Conservation (phyloP, 306 rosid species). For the Echinosophora koreensis region DNA sequence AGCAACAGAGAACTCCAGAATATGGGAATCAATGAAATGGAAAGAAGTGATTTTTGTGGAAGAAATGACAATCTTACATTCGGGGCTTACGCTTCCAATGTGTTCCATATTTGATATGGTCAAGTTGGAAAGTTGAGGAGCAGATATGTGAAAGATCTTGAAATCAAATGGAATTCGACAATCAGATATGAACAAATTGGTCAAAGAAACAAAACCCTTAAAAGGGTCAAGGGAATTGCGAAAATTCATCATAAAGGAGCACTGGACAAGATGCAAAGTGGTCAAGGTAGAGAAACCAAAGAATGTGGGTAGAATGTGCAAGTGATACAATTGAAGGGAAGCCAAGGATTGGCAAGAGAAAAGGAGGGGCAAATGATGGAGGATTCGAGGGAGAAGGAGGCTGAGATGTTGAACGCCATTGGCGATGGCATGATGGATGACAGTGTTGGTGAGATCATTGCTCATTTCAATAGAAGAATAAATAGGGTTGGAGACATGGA, state of each 20-base stretch:
- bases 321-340: conserved; percentile 18
- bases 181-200: conserved; percentile 10
- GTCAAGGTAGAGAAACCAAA: conserved; percentile 22
- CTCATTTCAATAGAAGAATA: conserved; percentile 24
- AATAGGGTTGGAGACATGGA: conserved; percentile 38
- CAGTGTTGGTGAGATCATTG: conserved; percentile 4
- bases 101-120: conserved; percentile 38
- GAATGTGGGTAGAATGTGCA: background rate
- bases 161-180: conserved; percentile 42
- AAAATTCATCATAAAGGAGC: conserved; percentile 10
- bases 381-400: conserved; percentile 38
- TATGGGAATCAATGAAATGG: conserved; percentile 22
- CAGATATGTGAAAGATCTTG: conserved; percentile 16
- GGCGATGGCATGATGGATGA: conserved; percentile 2
- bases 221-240: conserved; percentile 19
- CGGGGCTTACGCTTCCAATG: background rate
- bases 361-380: conserved; percentile 19
- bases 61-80: conserved; percentile 34
- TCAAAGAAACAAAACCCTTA: background rate
- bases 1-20: conserved; percentile 15
- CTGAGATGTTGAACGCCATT: conserved; percentile 9
- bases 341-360: conserved; percentile 24
- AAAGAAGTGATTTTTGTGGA: conserved; percentile 22
- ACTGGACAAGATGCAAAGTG: conserved; percentile 24
- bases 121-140: conserved; percentile 28